Evolutionary conservation across 805 yeast genomes (phyloP).

Genomic region (Ogataea siamensis): DNA sequence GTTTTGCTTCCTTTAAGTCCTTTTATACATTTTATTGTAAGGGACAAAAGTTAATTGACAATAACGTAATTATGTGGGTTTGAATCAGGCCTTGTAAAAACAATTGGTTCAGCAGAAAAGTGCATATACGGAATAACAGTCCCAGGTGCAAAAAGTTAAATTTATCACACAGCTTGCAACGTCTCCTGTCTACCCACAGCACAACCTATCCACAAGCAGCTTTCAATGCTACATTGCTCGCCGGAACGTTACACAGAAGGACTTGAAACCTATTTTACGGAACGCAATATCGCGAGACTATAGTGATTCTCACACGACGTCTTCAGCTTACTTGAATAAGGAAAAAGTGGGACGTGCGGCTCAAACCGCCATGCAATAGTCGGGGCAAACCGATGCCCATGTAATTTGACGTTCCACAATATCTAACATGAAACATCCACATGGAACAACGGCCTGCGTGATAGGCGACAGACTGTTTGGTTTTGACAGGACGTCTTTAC

Average conservation of each 20-base stretch:
- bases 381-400: neutral
- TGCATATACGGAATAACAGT: neutral
- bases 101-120: neutral
- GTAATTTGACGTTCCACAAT: neutral
- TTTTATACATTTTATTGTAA: conserved; percentile 1
- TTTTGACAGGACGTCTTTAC: no score
- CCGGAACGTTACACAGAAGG: no score
- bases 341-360: neutral
- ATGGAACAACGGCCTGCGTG: neutral
- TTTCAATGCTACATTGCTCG: no score
- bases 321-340: neutral
- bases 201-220: no score
- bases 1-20: neutral
- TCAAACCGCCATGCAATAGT: neutral
- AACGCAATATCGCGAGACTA: neutral
- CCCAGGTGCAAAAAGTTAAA: neutral
- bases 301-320: neutral
- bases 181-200: neutral
- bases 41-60: neutral
- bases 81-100: neutral
- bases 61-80: conserved; percentile 1
- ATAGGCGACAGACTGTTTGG: no score
- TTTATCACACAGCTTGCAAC: neutral
- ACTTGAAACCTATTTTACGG: neutral
- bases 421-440: neutral